Conservation (phyloP, 495 filamentous ascomycete genomes). For the Penicillium atrosanguineum region DNA sequence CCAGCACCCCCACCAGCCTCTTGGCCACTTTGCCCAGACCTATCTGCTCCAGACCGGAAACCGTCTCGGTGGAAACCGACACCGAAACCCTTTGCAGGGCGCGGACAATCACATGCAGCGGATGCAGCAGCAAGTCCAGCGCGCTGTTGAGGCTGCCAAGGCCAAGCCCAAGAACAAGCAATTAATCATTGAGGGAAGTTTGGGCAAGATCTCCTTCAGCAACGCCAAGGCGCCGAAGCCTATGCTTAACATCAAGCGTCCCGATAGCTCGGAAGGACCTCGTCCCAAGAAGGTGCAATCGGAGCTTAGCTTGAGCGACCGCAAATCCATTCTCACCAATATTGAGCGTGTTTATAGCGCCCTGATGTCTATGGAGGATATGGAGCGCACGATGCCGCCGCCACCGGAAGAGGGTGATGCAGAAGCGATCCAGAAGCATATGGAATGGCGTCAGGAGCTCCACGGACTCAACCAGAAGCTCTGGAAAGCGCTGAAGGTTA, state of each 20-base stretch:
- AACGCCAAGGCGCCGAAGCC: constrained; percentile 96
- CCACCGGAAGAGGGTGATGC: constrained; percentile 60
- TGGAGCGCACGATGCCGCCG: constrained; percentile 84
- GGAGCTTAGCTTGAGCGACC: constrained; percentile 60
- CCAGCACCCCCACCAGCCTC: constrained; percentile 83
- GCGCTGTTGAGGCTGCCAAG: constrained; percentile 95
- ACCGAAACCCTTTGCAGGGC: constrained; percentile 64
- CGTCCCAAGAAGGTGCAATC: constrained; percentile 46
- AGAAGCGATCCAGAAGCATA: constrained; percentile 60
- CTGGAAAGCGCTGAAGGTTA: constrained; percentile 82
- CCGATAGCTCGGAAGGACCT: constrained; percentile 61
- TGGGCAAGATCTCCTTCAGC: constrained; percentile 98
- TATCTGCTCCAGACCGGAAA: constrained; percentile 92
- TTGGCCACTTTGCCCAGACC: constrained; percentile 95
- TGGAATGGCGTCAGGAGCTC: constrained; percentile 69
- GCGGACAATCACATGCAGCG: constrained; percentile 97
- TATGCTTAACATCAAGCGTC: constrained; percentile 89
- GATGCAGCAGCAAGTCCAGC: constrained; percentile 98
- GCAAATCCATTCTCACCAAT: constrained; percentile 76
- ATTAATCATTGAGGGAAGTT: constrained; percentile 94
- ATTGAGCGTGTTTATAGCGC: constrained; percentile 84
- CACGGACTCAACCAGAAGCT: constrained; percentile 73
- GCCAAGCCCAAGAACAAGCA: constrained; percentile 96
- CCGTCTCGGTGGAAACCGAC: constrained; percentile 61
- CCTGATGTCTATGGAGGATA: constrained; percentile 90